Evolutionary conservation across 768 basidiomycete genomes (phyloP).

Genomic region (Lactarius sanguifluus): DNA sequence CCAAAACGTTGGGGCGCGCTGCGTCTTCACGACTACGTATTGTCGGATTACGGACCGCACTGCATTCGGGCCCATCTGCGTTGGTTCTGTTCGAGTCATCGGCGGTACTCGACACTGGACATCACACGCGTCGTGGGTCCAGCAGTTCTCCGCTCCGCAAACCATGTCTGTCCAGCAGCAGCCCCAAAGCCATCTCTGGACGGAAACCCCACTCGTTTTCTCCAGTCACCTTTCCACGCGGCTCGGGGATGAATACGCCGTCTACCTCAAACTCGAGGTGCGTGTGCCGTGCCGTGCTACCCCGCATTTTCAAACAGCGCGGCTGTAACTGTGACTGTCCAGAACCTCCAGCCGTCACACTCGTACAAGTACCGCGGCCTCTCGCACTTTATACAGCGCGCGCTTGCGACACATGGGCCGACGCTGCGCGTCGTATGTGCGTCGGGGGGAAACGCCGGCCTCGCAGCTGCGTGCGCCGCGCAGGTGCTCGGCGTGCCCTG

Average conservation of each 20-base stretch:
- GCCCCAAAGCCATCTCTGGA: conserved; percentile 13
- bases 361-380: conserved; percentile 80
- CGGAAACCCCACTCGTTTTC: conserved; percentile 18
- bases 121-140: not conserved
- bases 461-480: conserved; percentile 67
- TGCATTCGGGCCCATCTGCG: not conserved
- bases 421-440: conserved; percentile 64
- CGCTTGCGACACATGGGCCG: conserved; percentile 50
- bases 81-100: not conserved
- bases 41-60: not conserved
- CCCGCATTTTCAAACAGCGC: not conserved
- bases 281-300: not conserved
- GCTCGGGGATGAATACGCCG: conserved; percentile 11
- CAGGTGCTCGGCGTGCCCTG: conserved; percentile 54
- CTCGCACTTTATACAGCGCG: conserved; percentile 57
- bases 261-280: conserved; percentile 26
- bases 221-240: conserved; percentile 19
- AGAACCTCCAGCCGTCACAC: conserved; percentile 72
- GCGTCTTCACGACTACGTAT: not conserved
- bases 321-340: not conserved
- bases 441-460: conserved; percentile 79
- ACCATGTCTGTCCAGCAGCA: conserved; percentile 1
- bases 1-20: not conserved
- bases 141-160: not conserved
- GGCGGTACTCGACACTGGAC: not conserved